Base-by-base conservation (phyloP, 2,329 filamentous ascomycete genomes). In the Dothidotthia symphoricarpi region DNA sequence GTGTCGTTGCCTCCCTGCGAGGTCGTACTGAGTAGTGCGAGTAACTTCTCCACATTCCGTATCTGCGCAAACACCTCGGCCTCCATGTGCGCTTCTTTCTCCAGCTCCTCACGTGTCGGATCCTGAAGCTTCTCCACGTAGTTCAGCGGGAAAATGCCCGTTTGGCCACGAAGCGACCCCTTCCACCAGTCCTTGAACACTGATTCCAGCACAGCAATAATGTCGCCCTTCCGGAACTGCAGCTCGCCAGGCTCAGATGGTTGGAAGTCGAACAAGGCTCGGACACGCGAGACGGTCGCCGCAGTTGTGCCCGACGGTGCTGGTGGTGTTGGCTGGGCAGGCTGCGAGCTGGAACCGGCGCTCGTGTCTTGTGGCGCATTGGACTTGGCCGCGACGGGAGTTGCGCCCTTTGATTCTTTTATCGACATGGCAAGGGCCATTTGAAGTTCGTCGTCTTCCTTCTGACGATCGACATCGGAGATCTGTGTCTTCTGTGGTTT, bases 101-200 rank as follows among this genome's bases (percentile, higher is more conserved):
- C 89, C 52, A 98, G 69, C 74, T 98, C 93, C 53, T 97, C 91
- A 13, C 84, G 83, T 0, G 93, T 97, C 4, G 93, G 93, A 61
- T 98, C 93, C 38, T 90, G 83, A 49, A 98, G 75, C 69, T 98
- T 98, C 72, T 98, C 93, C 12, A 98, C 93, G 61, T 98, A 98
- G 71, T 98, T 98, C 50, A 98, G 78, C 6, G 93, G 93, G 69
- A 98, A 98, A 50, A 98, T 98, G 55, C 93, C 93, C 6, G 89
- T 96, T 68, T 96, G 88, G 14, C 93, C 93, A 62, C 90, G 83
- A 42, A 98, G 73, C 28, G 90, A 95, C 1, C 93, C 93, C 56
- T 95, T 91, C 93, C 93, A 98, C 93, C 93, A 98, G 68, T 98
- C 93, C 69, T 97, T 98, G 73, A 94, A 98, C 2, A 97, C 93